Evolutionary conservation across 2,329 filamentous ascomycete species (phyloP).

Genomic region (Cytospora piceicola): DNA sequence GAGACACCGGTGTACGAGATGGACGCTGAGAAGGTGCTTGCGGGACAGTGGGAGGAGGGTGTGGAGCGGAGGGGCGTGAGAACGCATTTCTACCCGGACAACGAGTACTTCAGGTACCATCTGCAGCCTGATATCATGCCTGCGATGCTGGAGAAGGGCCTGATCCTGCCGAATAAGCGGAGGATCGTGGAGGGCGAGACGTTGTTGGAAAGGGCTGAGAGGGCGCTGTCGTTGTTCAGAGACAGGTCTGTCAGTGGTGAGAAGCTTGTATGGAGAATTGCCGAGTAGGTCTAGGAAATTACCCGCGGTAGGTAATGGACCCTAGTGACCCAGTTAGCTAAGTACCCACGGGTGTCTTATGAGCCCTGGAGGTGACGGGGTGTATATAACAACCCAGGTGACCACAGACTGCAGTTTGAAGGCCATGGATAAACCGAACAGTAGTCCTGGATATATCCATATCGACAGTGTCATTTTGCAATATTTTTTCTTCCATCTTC

Average conservation of each 20-base stretch:
- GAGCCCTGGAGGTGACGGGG: no score
- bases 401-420: no score
- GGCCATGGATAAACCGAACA: no score
- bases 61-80: slow-evolving; percentile 58
- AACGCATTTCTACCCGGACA: slow-evolving; percentile 60
- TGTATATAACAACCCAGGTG: no score
- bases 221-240: slow-evolving; percentile 35
- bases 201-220: slow-evolving; percentile 43
- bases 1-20: slow-evolving; percentile 57
- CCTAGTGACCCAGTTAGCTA: no score
- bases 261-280: slow-evolving; percentile 38
- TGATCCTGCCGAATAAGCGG: slow-evolving; percentile 47
- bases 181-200: slow-evolving; percentile 49
- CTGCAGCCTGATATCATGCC: slow-evolving; percentile 60
- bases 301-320: no score
- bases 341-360: no score
- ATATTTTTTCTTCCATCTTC: neutral
- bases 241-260: slow-evolving; percentile 36
- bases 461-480: no score
- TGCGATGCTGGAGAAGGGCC: slow-evolving; percentile 45
- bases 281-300: no score
- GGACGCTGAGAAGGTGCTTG: slow-evolving; percentile 49
- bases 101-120: slow-evolving; percentile 58
- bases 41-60: slow-evolving; percentile 53
- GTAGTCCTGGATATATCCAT: no score